These are phyloP conservation scores for button mushroom (Agaricus bisporus) DNA, from an alignment of 768 basidiomycete species.

Conservation along the genomic window DNA sequence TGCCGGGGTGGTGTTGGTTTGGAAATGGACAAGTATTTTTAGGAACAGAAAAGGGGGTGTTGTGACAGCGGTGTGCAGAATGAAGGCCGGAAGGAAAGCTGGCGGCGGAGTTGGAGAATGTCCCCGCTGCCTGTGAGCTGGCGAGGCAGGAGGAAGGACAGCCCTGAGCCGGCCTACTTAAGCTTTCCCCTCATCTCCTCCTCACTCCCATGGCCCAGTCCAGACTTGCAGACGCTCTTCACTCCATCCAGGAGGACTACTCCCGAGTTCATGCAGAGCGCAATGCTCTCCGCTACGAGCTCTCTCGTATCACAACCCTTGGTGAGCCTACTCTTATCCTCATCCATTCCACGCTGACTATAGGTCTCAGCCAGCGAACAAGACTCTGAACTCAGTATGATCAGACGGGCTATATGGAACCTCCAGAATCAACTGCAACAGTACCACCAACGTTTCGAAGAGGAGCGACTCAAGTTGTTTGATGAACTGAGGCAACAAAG, in stretches of 20 bases:
- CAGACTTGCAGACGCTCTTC: not conserved
- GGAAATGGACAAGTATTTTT: too few species aligned
- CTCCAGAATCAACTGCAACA: conserved; percentile 2
- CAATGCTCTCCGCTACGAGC: not conserved
- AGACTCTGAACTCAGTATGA: not conserved
- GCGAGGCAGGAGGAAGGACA: too few species aligned
- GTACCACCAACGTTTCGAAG: not conserved
- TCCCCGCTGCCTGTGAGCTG: too few species aligned
- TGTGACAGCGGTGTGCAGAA: too few species aligned
- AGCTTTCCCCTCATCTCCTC: too few species aligned
- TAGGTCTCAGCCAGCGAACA: not conserved
- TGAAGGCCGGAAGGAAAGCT: too few species aligned
- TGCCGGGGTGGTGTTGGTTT: too few species aligned
- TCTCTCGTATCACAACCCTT: not conserved
- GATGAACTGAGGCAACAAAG: conserved; percentile 5
- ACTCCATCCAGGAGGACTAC: conserved; percentile 5
- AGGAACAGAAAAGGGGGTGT: too few species aligned
- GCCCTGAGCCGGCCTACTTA: too few species aligned
- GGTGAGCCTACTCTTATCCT: not conserved
- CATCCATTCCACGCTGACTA: not conserved
- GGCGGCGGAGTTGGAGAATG: too few species aligned
- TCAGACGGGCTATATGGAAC: not conserved
- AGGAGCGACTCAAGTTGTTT: conserved; percentile 3
- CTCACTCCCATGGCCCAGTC: too few species aligned
- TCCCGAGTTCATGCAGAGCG: not conserved